Base-by-base conservation (phyloP, 371 early-diverging fungal species). In the Mucor mucedo region DNA sequence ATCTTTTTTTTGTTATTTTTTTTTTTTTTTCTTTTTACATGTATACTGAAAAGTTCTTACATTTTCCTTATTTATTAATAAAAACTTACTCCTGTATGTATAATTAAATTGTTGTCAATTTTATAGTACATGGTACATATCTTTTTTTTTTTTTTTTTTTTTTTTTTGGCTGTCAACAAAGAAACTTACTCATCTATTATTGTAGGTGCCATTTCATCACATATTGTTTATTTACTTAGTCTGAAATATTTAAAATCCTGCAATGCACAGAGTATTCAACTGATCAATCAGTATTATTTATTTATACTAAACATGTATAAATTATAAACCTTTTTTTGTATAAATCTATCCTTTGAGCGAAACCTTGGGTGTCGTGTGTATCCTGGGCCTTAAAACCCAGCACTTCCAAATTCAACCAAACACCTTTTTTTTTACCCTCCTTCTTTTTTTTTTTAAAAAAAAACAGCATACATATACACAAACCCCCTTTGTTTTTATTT, bases 261-360 rank as follows among this genome's bases (percentile, higher is more conserved):
- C 47, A 47, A 47, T 47, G 47, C 47, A 47, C 47, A 47, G 47
- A 47, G 27, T 47, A 47, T 47, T 47, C 47, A 47, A 47, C 47
- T 47, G 47, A 47, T 47, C 47, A 47, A 16, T 47, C 27, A 44
- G 16, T 47, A 21, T 47, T 47, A 47, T 47, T 47, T 47, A 47
- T 47, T 47, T 47, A 35, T 35, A 21, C 47, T 21, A 47, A 47
- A 47, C 47, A 47, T 47, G 47, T 47, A 47, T 21, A 47, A 47
- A 47, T 47, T 47, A 47, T 47, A 47, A 47, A n/a, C 13, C 16
- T 3, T 44, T 13, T 44, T 44, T 44, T 44, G 35, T 35, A 35
- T 35, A 35, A 35, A 35, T 35, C 35, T 35, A 35, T 35, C 35
- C 8, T 35, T 35, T 21, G 21, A 8, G 35, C 8, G 6, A 35